Evolutionary conservation across 768 basidiomycete genomes (phyloP).

Genomic region (Lactifluus hygrophoroides): DNA sequence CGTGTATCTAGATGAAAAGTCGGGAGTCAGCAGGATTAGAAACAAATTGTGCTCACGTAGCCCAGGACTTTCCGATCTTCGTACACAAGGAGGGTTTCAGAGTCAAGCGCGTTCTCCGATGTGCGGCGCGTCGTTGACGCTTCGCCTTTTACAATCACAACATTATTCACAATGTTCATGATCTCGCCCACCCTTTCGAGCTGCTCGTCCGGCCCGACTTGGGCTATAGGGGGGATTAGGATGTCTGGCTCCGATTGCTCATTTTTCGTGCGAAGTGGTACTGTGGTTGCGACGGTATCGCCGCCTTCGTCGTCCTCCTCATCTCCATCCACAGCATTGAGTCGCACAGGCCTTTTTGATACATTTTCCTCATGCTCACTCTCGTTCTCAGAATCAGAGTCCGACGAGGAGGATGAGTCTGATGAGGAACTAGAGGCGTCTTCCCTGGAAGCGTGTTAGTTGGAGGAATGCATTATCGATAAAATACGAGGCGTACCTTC

Average conservation of each 20-base stretch:
- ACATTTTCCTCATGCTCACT: background rate
- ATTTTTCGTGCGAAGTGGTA: conserved; percentile 55
- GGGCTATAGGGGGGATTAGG: conserved; percentile 50
- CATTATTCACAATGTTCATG: conserved; percentile 61
- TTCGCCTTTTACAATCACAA: conserved; percentile 65
- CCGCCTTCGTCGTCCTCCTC: conserved; percentile 45
- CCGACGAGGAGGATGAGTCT: conserved; percentile 30
- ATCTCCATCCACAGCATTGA: conserved; percentile 6
- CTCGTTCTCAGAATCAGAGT: conserved; percentile 30
- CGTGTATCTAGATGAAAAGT: conserved; percentile 56
- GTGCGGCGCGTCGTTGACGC: conserved; percentile 37
- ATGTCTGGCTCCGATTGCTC: conserved; percentile 56
- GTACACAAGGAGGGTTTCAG: conserved; percentile 85
- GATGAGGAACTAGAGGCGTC: conserved; percentile 29
- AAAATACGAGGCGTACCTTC: background rate
- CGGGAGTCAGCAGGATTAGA: conserved; percentile 10
- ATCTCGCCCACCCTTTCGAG: conserved; percentile 75
- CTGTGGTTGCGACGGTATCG: conserved; percentile 38
- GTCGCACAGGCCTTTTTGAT: background rate
- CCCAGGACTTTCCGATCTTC: conserved; percentile 86
- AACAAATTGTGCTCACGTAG: conserved; percentile 47
- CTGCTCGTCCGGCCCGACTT: conserved; percentile 53
- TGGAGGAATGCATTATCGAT: background rate
- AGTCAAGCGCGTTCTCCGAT: conserved; percentile 66
- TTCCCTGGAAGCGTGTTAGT: background rate